Percentiles rank a stretch among this genome's conserved stretches.
phyloP scores from a whole-genome alignment of 352 stramenopile genomes.

The Nothophytophthora sp. region DNA sequence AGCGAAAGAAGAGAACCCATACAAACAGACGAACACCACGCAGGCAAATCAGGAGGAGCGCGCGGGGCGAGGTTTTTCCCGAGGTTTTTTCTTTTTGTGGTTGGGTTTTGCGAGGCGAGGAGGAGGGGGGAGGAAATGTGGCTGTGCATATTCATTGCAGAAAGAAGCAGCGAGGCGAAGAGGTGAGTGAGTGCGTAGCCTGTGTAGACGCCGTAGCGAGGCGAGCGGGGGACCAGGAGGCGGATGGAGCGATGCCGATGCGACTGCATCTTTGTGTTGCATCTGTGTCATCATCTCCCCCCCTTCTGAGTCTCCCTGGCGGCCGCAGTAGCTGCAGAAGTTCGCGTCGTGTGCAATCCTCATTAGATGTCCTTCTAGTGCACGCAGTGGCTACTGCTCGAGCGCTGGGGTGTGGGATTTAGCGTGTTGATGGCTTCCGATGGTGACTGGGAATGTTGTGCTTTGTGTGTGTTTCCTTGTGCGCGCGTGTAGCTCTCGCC shows the following conservation, averaged over 20 bases:
- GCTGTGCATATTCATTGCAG: constrained; percentile 41
- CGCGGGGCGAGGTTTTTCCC: constrained; percentile 11
- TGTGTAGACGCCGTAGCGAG: too few relatives aligned
- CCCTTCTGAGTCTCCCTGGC: too few relatives aligned
- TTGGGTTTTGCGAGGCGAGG: background rate
- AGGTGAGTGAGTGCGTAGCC: constrained; percentile 20
- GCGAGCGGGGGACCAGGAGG: background rate
- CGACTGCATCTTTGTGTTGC: constrained; percentile 8
- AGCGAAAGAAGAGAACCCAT: too few relatives aligned
- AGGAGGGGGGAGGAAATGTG: background rate
- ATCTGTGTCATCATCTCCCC: background rate
- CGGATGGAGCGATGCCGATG: background rate
- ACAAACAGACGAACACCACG: too few relatives aligned
- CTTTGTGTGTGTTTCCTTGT: background rate
- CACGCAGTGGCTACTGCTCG: background rate
- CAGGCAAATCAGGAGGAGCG: too few relatives aligned
- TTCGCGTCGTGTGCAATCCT: too few relatives aligned
- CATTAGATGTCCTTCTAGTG: too few relatives aligned
- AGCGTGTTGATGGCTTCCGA: background rate
- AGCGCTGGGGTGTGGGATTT: background rate
- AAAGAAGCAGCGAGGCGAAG: constrained; percentile 9
- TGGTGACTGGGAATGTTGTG: background rate
- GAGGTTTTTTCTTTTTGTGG: constrained; percentile 17
- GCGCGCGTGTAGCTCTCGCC: constrained; percentile 6
- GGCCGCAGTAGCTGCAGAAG: too few relatives aligned